Evolutionary conservation across 495 filamentous ascomycete genomes (phyloP), one percentile per base, ranked within the genome.

Genomic region (Daldinia childiae): DNA sequence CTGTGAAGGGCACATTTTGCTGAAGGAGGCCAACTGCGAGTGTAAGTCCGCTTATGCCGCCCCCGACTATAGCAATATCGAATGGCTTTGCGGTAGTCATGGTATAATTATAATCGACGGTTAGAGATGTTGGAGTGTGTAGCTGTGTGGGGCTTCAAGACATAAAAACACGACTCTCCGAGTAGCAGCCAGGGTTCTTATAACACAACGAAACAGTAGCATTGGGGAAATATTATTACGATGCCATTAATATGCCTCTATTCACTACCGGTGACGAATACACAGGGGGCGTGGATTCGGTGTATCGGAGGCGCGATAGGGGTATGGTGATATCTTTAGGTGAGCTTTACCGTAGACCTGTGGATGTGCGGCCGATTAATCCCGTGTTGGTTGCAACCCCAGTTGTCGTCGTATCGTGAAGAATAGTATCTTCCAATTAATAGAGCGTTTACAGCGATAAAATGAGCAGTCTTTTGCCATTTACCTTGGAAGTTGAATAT

Each of bases 11-110:
- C 41, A 90, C 72, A 38, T 69, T 58, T 21, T 76, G 71, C 30
- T 73, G 69, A 19, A 82, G 72, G 15, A 88, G 82, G 19, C 78
- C 79, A 12, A 82, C 78, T 3, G 86, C 84, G 0, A 89, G 82
- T 5, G 79, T 76, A 2, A 87, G 77, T 14, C 86, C 87, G 34
- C 82, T 83, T 43, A 89, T 87, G 7, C 87, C 86, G 51, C 85
- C 86, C 39, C 87, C 86, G 45, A 88, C 71, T 17, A 89, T 85
- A 64, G 86, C 86, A 48, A 88, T 68, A 57, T 78, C 64, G 51
- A 77, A 76, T 51, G 70, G 73, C 54, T 76, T 77, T n/a, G 63
- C 17, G 52, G 43, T n/a, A 27, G 64, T 26, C 67, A 64, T 73
- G 17, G 36, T 34, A 19, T 15, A 12, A 54, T 6, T 4, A 38